A percentile compares a stretch with the other conserved stretches of the same genome.
These are phyloP conservation scores for Naganishia cerealis DNA, from an alignment of 1,284 basidiomycete species.

Conservation along the genomic window DNA sequence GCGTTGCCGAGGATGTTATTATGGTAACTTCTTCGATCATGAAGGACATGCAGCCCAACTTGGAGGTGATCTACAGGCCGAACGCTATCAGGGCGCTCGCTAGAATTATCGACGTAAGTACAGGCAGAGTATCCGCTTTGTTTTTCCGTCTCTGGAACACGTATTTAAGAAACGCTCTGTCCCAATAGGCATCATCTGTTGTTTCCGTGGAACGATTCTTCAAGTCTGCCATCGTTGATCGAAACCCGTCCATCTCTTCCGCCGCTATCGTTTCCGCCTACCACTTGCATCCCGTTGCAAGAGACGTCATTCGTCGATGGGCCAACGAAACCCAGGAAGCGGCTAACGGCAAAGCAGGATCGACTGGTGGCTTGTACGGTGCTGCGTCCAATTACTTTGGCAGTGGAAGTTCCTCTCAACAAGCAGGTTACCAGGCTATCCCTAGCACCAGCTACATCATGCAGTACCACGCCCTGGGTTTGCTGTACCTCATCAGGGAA, in stretches of 20 bases:
- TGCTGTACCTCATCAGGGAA: slow-evolving; percentile 91
- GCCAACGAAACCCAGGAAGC: slow-evolving; percentile 98
- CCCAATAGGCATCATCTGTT: slow-evolving; percentile 58
- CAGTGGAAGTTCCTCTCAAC: slow-evolving; percentile 36
- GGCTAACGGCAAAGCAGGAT: slow-evolving; percentile 80
- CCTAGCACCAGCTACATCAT: slow-evolving; percentile 86
- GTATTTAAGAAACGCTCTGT: not conserved
- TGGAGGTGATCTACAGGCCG: slow-evolving; percentile 96
- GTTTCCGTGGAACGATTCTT: slow-evolving; percentile 99
- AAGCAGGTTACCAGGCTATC: slow-evolving; percentile 68
- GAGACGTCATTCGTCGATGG: slow-evolving; percentile 96
- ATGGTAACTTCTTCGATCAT: slow-evolving; percentile 99
- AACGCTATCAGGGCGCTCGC: slow-evolving; percentile 96
- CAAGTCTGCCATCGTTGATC: slow-evolving; percentile 98
- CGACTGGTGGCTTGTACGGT: slow-evolving; percentile 56
- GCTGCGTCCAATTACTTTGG: slow-evolving; percentile 50
- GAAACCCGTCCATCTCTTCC: slow-evolving; percentile 90
- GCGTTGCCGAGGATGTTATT: slow-evolving; percentile 96
- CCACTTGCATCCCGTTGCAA: slow-evolving; percentile 89
- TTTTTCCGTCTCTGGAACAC: slow-evolving; percentile 26
- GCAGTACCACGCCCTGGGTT: slow-evolving; percentile 94
- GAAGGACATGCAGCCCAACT: slow-evolving; percentile 99
- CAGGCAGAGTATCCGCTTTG: slow-evolving; percentile 2
- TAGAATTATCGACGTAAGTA: slow-evolving; percentile 90
- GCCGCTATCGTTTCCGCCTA: slow-evolving; percentile 96